Conservation (phyloP, 2,329 filamentous ascomycete genomes). For the Ophiocordyceps camponoti-leonardi region DNA sequence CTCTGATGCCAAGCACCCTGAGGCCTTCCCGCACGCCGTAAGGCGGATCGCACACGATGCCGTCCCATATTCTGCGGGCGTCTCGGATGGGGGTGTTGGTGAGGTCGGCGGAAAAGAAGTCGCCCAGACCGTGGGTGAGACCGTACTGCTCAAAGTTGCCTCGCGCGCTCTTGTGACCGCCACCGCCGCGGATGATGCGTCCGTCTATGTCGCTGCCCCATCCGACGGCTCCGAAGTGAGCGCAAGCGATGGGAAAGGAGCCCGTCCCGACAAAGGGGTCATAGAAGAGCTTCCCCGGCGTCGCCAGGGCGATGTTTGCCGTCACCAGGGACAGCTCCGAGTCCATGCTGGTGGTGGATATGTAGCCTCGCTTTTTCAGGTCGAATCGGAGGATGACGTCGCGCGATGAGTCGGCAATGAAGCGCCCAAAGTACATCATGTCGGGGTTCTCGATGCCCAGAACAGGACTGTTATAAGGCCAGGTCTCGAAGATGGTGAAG, state of each 20-base stretch:
- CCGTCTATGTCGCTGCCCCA: slow-evolving; percentile 92
- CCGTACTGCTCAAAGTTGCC: slow-evolving; percentile 80
- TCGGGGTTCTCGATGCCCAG: slow-evolving; percentile 35
- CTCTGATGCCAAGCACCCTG: slow-evolving; percentile 65
- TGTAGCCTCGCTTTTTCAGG: slow-evolving; percentile 84
- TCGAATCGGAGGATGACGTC: slow-evolving; percentile 59
- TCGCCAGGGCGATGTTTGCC: slow-evolving; percentile 75
- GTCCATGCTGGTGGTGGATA: slow-evolving; percentile 95
- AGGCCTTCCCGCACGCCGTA: slow-evolving; percentile 90
- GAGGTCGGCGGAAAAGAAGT: slow-evolving; percentile 70
- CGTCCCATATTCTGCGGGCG: slow-evolving; percentile 52
- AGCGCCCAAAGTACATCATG: slow-evolving; percentile 52
- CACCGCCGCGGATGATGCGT: slow-evolving; percentile 63
- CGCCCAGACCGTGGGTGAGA: slow-evolving; percentile 47
- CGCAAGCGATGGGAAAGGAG: slow-evolving; percentile 77
- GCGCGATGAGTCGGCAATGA: slow-evolving; percentile 48
- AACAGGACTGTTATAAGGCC: slow-evolving; percentile 36
- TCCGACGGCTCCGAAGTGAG: slow-evolving; percentile 71
- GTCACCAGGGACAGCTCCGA: slow-evolving; percentile 82
- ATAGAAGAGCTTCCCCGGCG: slow-evolving; percentile 71
- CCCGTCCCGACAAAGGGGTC: slow-evolving; percentile 95
- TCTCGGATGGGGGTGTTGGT: slow-evolving; percentile 65
- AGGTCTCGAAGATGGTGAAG: slow-evolving; percentile 75
- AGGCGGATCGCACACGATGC: slow-evolving; percentile 87
- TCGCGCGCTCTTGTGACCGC: slow-evolving; percentile 28